Base-by-base conservation (phyloP, 75 land plant genomes). In the Cunninghamia lanceolata region DNA sequence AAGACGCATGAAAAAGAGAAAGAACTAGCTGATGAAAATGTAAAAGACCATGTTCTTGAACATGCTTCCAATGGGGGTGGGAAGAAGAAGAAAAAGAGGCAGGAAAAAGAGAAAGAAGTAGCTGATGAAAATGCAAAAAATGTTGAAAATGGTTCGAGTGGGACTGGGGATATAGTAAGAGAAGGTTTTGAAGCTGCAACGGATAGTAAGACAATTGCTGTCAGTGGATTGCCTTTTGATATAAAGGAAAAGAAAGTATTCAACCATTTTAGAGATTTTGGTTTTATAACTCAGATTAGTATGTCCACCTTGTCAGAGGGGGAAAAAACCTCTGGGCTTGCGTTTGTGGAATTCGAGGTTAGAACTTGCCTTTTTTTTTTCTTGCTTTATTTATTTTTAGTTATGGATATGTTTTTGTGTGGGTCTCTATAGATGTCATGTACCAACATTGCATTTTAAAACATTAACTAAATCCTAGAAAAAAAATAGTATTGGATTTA, bases 221-320 rank as follows among this genome's bases (percentile, higher is more conserved):
- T 86, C 35, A 93, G 94, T 39, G 93, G 93, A 32, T 88, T 93
- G 89, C 93, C 94, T 14, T 90, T 90, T 76, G 52, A 84, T 25
- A 83, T 85, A 38, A 88, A 91, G 28, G 93, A 91, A 68, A 88
- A 88, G 17, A 88, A 88, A 54, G 90, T 93, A 21, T 59, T 75
- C 8, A 85, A 87, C n/a, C 54, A 53, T 28, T 93, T 93, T 68
- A 15, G 71, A 36, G 89, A 87, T 54, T 89, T 89, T 81, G 94
- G 94, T 32, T 53, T 83, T 21, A 86, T 93, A 32, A 83, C 75
- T 45, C 87, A 87, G 84, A 68, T 93, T 30, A 83, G 87, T 82
- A 86, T 89, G 74, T 85, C 87, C 56, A 87, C 89, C 17, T 93
- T 93, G 66, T 63, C 93, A 5, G 93, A 90, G 39, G 87, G 90